phyloP scores from a whole-genome alignment of 2,329 filamentous ascomycete genomes.

The Aspergillus vadensis region DNA sequence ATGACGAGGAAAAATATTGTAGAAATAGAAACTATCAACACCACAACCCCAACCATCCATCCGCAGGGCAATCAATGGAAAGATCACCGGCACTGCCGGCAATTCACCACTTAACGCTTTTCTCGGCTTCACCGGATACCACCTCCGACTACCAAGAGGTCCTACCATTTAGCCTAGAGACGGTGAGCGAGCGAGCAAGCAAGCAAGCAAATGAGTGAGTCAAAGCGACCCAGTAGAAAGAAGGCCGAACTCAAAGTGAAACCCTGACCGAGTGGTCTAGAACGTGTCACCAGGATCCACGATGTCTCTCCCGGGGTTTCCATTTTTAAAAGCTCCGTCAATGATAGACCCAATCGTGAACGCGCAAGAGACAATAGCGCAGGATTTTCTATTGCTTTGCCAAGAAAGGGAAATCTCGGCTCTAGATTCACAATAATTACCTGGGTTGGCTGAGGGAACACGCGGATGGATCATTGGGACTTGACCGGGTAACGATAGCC shows the following conservation, averaged over 20 bases:
- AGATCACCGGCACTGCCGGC: neutral
- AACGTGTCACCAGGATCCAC: conserved; percentile 3
- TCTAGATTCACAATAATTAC: too few relatives aligned
- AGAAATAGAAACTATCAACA: neutral
- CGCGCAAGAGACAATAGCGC: neutral
- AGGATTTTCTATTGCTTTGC: neutral
- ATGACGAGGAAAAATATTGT: too few relatives aligned
- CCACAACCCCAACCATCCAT: neutral
- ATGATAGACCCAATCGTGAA: neutral
- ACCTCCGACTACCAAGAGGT: neutral
- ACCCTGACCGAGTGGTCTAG: neutral
- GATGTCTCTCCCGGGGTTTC: conserved; percentile 1
- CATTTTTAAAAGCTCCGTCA: neutral
- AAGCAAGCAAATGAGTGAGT: neutral
- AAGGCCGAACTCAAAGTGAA: neutral
- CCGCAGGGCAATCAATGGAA: neutral
- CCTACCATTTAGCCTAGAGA: neutral
- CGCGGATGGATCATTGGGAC: neutral
- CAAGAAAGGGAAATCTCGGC: neutral
- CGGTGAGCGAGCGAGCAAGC: neutral
- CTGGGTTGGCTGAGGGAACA: neutral
- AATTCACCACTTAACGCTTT: neutral
- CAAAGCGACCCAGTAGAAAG: neutral
- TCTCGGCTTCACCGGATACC: neutral
- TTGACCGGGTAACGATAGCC: too few relatives aligned